Percentiles rank a stretch among this genome's conserved stretches.
These are phyloP conservation scores for Trebouxia sp. DNA, from an alignment of 139 green algal genomes.

Conservation along the genomic window DNA sequence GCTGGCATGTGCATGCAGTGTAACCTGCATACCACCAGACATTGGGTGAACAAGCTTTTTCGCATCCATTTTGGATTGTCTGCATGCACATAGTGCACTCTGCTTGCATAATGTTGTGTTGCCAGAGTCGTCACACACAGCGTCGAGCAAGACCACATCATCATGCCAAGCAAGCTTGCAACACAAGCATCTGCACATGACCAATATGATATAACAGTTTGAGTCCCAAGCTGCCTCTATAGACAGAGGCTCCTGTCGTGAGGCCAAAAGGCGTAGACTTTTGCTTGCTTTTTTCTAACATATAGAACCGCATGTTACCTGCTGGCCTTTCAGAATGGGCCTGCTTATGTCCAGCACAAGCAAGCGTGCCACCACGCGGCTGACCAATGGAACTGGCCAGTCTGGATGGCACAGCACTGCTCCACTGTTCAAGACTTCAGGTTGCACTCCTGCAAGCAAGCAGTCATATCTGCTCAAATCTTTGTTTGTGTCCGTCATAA, in stretches of 20 bases:
- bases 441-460: conserved; percentile 52
- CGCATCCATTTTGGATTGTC: background rate
- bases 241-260: no score
- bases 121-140: background rate
- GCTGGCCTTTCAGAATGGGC: conserved; percentile 76
- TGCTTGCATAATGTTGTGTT: no score
- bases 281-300: background rate
- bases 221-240: no score
- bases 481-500: conserved; percentile 76
- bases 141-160: background rate
- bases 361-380: conserved; percentile 66
- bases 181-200: background rate
- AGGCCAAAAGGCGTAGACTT: no score
- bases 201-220: no score
- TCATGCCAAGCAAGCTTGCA: background rate
- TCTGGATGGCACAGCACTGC: conserved; percentile 66
- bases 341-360: conserved; percentile 80
- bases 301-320: no score
- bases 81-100: background rate
- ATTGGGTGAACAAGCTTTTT: background rate
- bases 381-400: conserved; percentile 72
- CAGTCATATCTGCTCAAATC: conserved; percentile 3
- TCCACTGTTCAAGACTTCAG: conserved; percentile 13
- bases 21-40: conserved; percentile 41
- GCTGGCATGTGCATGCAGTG: conserved; percentile 74